Base-by-base conservation (phyloP, 2,329 filamentous ascomycete species). In the Dendryphion nanum region DNA sequence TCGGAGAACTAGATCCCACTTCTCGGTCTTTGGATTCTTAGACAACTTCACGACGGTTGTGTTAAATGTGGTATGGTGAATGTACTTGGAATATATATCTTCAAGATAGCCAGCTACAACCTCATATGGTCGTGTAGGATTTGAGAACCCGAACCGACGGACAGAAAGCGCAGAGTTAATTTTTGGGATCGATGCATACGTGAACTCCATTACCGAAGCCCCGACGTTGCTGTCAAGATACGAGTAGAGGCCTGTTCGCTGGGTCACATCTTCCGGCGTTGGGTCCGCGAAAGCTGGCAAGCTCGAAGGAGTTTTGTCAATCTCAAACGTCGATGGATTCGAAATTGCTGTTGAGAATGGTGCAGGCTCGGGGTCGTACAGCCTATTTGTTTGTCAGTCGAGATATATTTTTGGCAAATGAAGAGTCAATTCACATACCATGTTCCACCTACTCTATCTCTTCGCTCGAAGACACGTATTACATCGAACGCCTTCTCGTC, bases 31-130 rank as follows among this genome's bases (percentile, higher is more conserved):
- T 7, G 8, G 32, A 17, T 24, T 29, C 28, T 50, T 41, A 4
- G 36, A 43, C 10, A 50, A 47, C 1, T 40, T 42, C 28, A 63
- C 61, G 1, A 66, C 59, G 2, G 60, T 58, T 6, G 62, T 65
- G 32, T 55, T 58, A 31, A 65, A 68, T 36, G 65, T 52, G n/a
- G 69, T 52, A 3, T 68, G 47, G 41, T 61, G 51, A 8, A 49
- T 43, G 31, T 60, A 58, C 6, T 51, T 48, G 10, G 47, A 42
- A 18, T 35, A 38, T 3, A 46, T 35, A 12, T 46, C 43, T 18
- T 42, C 37, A 12, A 46, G 20, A 24, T 40, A 46, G 10, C 34
- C 33, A 29, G 40, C 40, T 6, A 46, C 37, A 5, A 30, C 37
- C 15, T 35, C 18, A 31, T 34, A 42, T n/a, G 42, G 42, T 13